Base-by-base conservation (phyloP, 2,329 filamentous ascomycete species). In the Fusarium sp. region DNA sequence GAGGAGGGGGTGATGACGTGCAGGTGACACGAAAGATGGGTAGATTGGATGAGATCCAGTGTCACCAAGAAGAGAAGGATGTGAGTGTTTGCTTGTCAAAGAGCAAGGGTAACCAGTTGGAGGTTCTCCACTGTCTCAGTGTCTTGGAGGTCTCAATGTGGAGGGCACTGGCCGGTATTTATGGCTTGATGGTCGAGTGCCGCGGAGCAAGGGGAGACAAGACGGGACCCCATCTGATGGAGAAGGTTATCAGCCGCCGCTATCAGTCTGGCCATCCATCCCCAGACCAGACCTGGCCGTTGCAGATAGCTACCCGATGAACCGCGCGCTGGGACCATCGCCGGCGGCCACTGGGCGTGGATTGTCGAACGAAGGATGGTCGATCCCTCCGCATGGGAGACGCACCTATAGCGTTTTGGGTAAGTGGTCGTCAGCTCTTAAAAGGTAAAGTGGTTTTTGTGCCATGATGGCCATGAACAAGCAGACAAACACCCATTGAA, bases 241-340 rank as follows among this genome's bases (percentile, higher is more conserved):
- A 62, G 42, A 56, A 66, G 57, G 56, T 67, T 74, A 74, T 72
- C 68, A 54, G 45, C 47, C 62, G 59, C 59, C 69, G 71, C 69
- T 75, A 75, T 75, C 72, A 66, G 66, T 69, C 52, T 64, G 72
- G 72, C 66, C 69, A 63, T 62, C 72, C 68, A 66, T 77, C 66
- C 68, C 75, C 72, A 77, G 66, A 69, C 67, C 70, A 77, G 66
- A 69, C 67, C 70, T 35, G 40, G 67, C 66, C 62, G 62, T 67
- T 74, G 69, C 50, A 73, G 76, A 77, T 77, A 78, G 69, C 72
- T 71, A 72, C 61, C 70, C 72, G 67, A 50, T 45, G 69, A 58
- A 75, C 54, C 64, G 31, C 64, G 60, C 62, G 61, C 63, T 59
- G 62, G 66, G 76, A 58, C 62, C 59, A 22, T 73, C 63, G 76